phyloP scores from a whole-genome alignment of 768 basidiomycete genomes.

The Agrocybe chaxingu region DNA sequence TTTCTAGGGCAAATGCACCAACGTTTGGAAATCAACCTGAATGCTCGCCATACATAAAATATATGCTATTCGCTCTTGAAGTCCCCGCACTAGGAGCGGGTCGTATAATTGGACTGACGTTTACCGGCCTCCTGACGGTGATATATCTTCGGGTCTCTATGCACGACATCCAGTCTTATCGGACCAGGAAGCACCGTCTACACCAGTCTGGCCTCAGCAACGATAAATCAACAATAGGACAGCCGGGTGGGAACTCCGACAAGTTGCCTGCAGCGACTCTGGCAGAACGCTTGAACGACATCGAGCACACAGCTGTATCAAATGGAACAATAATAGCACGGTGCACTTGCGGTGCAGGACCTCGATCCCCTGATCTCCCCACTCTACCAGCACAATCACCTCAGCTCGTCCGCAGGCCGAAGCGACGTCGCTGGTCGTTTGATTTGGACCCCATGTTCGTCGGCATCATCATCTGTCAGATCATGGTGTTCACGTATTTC shows the following conservation, averaged over 20 bases:
- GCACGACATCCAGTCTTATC: constrained; percentile 30
- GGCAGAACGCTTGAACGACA: too few relatives aligned
- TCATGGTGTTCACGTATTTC: constrained; percentile 36
- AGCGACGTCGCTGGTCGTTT: constrained; percentile 29
- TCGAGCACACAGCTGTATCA: too few relatives aligned
- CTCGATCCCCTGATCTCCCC: not conserved
- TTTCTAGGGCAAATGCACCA: constrained; percentile 24
- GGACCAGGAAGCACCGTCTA: constrained; percentile 17
- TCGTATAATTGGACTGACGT: constrained; percentile 26
- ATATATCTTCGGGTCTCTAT: constrained; percentile 30
- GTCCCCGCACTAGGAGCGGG: constrained; percentile 28
- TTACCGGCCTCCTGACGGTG: constrained; percentile 27
- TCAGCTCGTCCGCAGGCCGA: constrained; percentile 18
- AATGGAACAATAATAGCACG: too few relatives aligned
- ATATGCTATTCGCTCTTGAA: constrained; percentile 31
- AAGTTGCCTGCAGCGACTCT: too few relatives aligned
- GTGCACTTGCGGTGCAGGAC: too few relatives aligned
- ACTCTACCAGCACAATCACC: constrained; percentile 3
- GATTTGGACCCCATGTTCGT: constrained; percentile 38
- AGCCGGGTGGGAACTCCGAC: too few relatives aligned
- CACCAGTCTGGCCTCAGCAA: not conserved
- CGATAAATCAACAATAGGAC: not conserved
- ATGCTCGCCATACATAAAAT: constrained; percentile 29
- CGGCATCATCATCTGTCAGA: constrained; percentile 33
- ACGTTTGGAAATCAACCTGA: constrained; percentile 24